These are phyloP conservation scores for Metarhizium brunneum DNA, from an alignment of 2,329 filamentous ascomycete species.

Conservation along the genomic window DNA sequence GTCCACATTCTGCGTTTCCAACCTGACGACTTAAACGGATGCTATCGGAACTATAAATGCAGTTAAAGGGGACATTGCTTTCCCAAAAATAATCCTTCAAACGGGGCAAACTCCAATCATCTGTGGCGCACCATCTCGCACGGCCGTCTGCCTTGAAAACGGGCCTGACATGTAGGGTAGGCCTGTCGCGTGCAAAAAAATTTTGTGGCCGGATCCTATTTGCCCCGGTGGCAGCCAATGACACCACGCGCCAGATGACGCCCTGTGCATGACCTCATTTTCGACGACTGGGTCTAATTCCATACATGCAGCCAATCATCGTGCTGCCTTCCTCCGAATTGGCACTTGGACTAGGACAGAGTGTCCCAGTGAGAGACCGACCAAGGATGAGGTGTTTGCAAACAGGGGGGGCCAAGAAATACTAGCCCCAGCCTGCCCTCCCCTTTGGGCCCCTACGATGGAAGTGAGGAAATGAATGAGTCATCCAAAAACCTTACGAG, in stretches of 20 bases:
- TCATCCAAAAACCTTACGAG: not conserved
- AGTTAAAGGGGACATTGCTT: not conserved
- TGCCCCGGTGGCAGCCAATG: not conserved
- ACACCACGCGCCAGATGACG: not conserved
- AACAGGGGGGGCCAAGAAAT: no score
- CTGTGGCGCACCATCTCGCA: conserved; percentile 2
- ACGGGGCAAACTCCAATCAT: not conserved
- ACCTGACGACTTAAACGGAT: not conserved
- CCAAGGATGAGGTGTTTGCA: not conserved
- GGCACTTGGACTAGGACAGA: not conserved
- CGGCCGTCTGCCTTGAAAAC: not conserved
- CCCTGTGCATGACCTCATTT: conserved; percentile 1
- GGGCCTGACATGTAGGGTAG: not conserved
- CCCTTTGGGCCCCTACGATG: no score
- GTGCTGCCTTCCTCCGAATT: not conserved
- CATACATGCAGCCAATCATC: not conserved
- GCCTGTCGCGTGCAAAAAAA: not conserved
- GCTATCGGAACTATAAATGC: not conserved
- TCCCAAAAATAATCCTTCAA: conserved; percentile 1
- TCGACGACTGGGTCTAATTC: not conserved
- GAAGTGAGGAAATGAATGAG: not conserved
- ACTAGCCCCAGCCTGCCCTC: no score
- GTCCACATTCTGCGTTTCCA: no score
- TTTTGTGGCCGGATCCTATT: not conserved
- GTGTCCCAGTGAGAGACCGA: not conserved